Conservation (phyloP, 1,139 yeast genomes). For the Saccharomyces hybrid region DNA sequence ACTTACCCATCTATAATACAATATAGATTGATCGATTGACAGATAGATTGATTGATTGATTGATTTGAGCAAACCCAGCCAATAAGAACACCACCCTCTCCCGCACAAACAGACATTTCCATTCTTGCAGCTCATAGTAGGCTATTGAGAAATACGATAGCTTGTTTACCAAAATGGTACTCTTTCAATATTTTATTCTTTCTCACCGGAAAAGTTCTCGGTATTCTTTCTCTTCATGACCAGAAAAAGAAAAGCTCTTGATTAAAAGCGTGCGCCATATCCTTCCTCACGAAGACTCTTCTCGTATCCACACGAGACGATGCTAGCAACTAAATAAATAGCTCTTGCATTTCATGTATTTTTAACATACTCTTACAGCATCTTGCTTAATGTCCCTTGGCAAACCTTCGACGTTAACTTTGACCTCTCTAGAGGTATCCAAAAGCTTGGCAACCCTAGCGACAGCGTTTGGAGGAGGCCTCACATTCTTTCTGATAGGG, state of each 20-base stretch:
- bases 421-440: slow-evolving; percentile 57
- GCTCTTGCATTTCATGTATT: background rate
- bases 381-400: slow-evolving; percentile 75
- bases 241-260: background rate
- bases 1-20: background rate
- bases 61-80: background rate
- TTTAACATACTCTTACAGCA: slow-evolving; percentile 70
- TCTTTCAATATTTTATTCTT: background rate
- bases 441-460: slow-evolving; percentile 39
- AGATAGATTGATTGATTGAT: background rate
- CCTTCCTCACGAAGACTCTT: background rate
- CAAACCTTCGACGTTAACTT: slow-evolving; percentile 68
- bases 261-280: background rate
- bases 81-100: background rate
- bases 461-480: slow-evolving; percentile 33
- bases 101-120: too few species aligned
- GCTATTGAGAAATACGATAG: background rate
- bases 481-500: slow-evolving; percentile 18
- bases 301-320: slow-evolving; percentile 11
- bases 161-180: background rate
- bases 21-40: background rate
- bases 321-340: slow-evolving; percentile 4
- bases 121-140: too few species aligned
- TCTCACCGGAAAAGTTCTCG: too few species aligned
- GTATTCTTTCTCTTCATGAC: background rate